Percentiles rank a stretch among this genome's conserved stretches.
Evolutionary conservation across 208 protist species (phyloP).

Genomic region (Crithidia sp.): DNA sequence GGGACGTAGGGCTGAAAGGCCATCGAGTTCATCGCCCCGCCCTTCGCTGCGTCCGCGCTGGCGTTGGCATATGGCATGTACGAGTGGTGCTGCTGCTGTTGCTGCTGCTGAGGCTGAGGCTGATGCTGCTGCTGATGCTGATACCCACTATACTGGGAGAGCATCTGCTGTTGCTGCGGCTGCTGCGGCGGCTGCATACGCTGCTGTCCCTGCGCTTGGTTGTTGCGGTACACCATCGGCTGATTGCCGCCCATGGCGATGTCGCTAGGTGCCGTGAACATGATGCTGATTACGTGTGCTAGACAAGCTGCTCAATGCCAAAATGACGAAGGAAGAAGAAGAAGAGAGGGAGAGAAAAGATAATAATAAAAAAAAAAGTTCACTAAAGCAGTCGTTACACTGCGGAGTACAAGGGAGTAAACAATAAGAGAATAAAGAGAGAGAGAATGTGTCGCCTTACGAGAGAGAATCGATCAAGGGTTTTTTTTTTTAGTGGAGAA

Average conservation of each 20-base stretch:
- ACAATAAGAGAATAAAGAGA: too few species aligned
- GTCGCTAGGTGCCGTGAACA: constrained; percentile 40
- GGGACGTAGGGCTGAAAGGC: constrained; percentile 24
- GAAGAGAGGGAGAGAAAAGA: not conserved
- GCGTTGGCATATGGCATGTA: constrained; percentile 31
- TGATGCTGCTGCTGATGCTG: constrained; percentile 22
- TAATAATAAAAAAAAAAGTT: too few species aligned
- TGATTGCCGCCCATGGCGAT: constrained; percentile 40
- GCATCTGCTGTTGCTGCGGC: constrained; percentile 21
- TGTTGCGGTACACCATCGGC: constrained; percentile 42
- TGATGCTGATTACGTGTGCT: not conserved
- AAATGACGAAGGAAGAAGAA: too few species aligned
- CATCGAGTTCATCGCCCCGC: constrained; percentile 20
- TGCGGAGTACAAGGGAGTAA: too few species aligned
- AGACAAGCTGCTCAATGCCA: too few species aligned
- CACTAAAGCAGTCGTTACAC: too few species aligned
- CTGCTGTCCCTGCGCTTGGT: constrained; percentile 19
- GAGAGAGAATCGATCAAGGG: too few species aligned
- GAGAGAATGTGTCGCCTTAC: too few species aligned
- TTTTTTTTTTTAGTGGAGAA: too few species aligned
- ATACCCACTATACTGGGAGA: constrained; percentile 19
- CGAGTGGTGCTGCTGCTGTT: constrained; percentile 16
- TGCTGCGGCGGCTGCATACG: constrained; percentile 2
- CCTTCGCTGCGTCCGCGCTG: constrained; percentile 17
- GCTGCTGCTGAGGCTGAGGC: constrained; percentile 21